phyloP scores from a whole-genome alignment of 768 basidiomycete species.

The Macrolepiota dolichaula region DNA sequence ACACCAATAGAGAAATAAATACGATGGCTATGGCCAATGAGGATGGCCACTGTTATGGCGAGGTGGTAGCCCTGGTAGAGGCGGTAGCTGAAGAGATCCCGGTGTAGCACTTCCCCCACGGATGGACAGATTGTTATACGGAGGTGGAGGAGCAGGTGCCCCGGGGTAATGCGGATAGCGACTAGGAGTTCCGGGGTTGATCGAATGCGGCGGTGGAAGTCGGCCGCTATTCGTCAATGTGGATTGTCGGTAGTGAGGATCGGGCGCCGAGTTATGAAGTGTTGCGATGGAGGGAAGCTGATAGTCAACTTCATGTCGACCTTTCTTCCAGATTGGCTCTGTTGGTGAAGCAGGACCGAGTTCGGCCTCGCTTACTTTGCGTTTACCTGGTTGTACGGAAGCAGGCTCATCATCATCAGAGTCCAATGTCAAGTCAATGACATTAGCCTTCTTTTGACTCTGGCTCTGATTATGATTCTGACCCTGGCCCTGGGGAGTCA shows the following conservation, averaged over 20 bases:
- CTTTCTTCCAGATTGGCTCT: conserved; percentile 76
- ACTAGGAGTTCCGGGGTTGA: conserved; percentile 11
- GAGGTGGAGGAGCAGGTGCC: conserved; percentile 2
- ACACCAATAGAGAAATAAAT: conserved; percentile 2
- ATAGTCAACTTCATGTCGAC: conserved; percentile 30
- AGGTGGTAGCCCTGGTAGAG: conserved; percentile 16
- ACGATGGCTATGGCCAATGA: conserved; percentile 15
- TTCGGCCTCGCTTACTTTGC: conserved; percentile 56
- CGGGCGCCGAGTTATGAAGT: conserved; percentile 3
- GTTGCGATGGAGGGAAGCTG: conserved; percentile 11
- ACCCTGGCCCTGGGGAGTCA: conserved; percentile 21
- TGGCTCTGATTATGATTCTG: conserved; percentile 13
- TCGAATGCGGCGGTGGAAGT: conserved; percentile 12
- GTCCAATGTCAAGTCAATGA: conserved; percentile 85
- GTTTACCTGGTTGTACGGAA: conserved; percentile 43
- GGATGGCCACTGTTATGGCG: conserved; percentile 7
- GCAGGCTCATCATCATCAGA: conserved; percentile 60
- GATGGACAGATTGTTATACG: conserved; percentile 14
- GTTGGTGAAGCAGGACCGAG: conserved; percentile 42
- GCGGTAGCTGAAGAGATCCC: conserved; percentile 20
- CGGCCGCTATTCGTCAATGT: conserved; percentile 7
- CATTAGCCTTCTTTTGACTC: conserved; percentile 36
- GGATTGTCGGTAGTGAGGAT: conserved; percentile 8
- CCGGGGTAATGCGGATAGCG: conserved; percentile 19
- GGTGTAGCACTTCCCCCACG: conserved; percentile 17